Base-by-base conservation (phyloP, 331 rosid genomes). In the Malus hybrid region DNA sequence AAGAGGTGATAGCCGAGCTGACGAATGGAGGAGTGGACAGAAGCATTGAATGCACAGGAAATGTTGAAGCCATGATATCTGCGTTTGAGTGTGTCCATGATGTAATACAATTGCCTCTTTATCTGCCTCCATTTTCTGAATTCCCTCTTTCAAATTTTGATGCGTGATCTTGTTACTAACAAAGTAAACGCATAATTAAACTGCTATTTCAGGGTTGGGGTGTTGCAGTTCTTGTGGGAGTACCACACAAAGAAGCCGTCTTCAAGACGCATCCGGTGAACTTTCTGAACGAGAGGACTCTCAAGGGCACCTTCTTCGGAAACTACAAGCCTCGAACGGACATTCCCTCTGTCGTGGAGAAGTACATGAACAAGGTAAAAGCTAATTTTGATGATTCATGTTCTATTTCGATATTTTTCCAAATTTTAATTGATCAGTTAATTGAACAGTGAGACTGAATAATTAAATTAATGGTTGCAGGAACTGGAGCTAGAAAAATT, bases 51-150 rank as follows among this genome's bases (percentile, higher is more conserved):
- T 79, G 82, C 13, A 67, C 82, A 4, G 82, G 82, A 67, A 79
- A 30, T 22, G 29, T 73, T 36, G 57, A 70, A n/a, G 71, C 71
- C 82, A 79, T 79, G 71, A 79, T 79, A 60, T 73, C 81, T 24
- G 81, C 84, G 7, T 81, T 84, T 20, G 88, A 85, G 67, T 72
- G 78, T 30, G 82, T 79, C 61, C 88, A 82, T 58, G 88, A 85
- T 70, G 88, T 85, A 79, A 19, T n/a, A 42, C 13, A 1, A 1
- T 70, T 6, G n/a, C 22, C 32, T 6, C 32, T 12, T 12, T 29
- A 1, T 19, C 1, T 13, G 2, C 1, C 33, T n/a, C 34, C 66
- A 14, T 62, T 7, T 22, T 22, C 14, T 10, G 0, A 42, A 10
- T 42, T 7, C 61, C 1, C 12, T 55, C 61, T 3, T 55, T 55